These are phyloP conservation scores for Colletotrichum sp. DNA, from an alignment of 2,329 filamentous ascomycete genomes.

Conservation along the genomic window DNA sequence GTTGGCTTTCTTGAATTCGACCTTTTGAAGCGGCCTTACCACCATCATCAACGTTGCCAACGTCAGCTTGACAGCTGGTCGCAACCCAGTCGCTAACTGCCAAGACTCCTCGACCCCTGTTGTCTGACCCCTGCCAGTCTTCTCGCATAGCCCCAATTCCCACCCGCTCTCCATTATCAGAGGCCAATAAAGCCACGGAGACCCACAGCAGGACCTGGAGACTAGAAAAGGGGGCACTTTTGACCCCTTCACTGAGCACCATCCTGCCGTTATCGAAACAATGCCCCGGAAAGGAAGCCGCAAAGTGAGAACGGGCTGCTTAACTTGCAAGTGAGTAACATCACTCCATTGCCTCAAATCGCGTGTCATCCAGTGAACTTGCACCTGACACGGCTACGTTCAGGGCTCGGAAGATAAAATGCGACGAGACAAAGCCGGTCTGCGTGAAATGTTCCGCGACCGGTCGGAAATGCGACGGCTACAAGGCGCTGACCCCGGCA, in stretches of 20 bases:
- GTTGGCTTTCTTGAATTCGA: accelerated
- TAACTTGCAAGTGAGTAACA: constrained; percentile 59
- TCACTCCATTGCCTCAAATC: not conserved
- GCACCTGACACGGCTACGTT: not conserved
- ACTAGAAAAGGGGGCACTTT: not conserved
- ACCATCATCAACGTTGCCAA: not conserved
- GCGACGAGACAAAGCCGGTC: constrained; percentile 57
- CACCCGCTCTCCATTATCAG: not conserved
- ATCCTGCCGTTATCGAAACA: not conserved
- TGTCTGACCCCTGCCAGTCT: not conserved
- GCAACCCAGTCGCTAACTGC: not conserved
- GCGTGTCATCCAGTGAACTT: not conserved
- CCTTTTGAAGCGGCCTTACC: accelerated
- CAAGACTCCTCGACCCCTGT: not conserved
- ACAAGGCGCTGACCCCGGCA: constrained; percentile 32
- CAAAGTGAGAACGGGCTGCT: constrained; percentile 54
- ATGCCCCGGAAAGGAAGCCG: constrained; percentile 42
- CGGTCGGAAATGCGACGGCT: constrained; percentile 63
- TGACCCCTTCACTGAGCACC: not conserved
- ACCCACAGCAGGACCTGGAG: not conserved
- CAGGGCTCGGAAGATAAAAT: constrained; percentile 61
- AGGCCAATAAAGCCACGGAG: not conserved
- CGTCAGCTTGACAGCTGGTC: not conserved
- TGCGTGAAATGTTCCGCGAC: constrained; percentile 59
- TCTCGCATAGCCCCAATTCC: not conserved